Base-by-base conservation (phyloP, 202 grass and related monocot species). In the Cymbopogon flexuosus region DNA sequence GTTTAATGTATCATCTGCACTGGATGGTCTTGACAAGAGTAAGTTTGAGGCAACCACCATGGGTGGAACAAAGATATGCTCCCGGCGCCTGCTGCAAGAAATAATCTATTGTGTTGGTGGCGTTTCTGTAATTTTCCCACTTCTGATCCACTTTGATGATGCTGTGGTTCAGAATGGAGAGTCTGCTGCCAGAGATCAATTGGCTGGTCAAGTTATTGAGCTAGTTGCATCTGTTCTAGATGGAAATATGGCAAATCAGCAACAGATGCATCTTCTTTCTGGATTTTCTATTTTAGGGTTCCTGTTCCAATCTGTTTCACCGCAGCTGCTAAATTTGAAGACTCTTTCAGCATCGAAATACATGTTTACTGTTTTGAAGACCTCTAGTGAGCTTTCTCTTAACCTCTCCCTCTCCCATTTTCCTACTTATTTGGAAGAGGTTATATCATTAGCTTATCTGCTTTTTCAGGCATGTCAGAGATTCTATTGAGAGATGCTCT, bases 31-130 rank as follows among this genome's bases (percentile, higher is more conserved):
- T 84, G 95, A 94, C 79, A 97, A 97, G 84, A 89, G 82, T 72
- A 85, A 78, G 62, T 87, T 94, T 86, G 86, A 94, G 84, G 95
- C 95, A 61, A 92, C 73, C 79, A 82, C 92, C 72, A 91, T 93
- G 90, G 70, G 86, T 47, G 95, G 95, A 27, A 97, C 95, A 68
- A 97, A 93, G 61, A 79, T 97, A 84, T 97, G 92, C 60, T 91
- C 95, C 15, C 79, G 95, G 5, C 88, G 88, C 41, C 81, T 97
- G 80, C 82, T 95, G 80, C 90, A 98, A 76, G 95, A 98, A 31
- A 98, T 98, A 79, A 95, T 98, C 73, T 98, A 98, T 60, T 98
- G 95, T 89, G 95, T 98, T 77, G 95, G 95, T 46, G 95, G 92
- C 70, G 95, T 98, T 34, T 94, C 90, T 74, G 95, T 98, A 58